These are phyloP conservation scores for Pinus albicaulis DNA, from an alignment of 75 land plant species.

Conservation along the genomic window DNA sequence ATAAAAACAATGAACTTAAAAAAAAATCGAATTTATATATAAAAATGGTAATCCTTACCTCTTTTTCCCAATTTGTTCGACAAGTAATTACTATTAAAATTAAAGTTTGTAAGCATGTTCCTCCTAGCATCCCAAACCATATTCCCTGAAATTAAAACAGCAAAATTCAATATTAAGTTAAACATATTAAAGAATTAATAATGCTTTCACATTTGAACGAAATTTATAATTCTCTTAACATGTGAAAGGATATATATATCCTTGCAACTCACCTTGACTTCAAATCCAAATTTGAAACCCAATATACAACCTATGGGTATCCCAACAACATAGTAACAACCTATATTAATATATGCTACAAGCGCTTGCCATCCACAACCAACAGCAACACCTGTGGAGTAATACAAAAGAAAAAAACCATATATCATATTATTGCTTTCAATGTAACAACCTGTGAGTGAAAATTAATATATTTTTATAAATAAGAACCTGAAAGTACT, in stretches of 20 bases:
- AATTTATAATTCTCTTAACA: too few relatives aligned
- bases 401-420: too few relatives aligned
- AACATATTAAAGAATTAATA: too few relatives aligned
- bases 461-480: background rate
- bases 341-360: slow-evolving; percentile 59
- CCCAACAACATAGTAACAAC: slow-evolving; percentile 62
- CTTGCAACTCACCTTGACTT: slow-evolving; percentile 31
- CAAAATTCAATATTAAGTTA: background rate
- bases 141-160: slow-evolving; percentile 30
- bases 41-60: slow-evolving; percentile 25
- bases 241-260: too few relatives aligned
- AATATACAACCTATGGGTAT: slow-evolving; percentile 53
- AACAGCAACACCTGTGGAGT: slow-evolving; percentile 46
- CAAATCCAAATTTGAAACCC: slow-evolving; percentile 54
- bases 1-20: too few relatives aligned
- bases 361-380: slow-evolving; percentile 84
- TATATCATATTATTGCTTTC: too few relatives aligned
- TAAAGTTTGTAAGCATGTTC: slow-evolving; percentile 34
- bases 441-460: too few relatives aligned
- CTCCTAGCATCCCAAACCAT: slow-evolving; percentile 53
- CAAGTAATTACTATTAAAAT: slow-evolving; percentile 28
- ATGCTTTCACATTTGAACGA: too few relatives aligned
- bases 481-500: slow-evolving; percentile 49
- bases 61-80: slow-evolving; percentile 52
- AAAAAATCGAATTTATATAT: too few relatives aligned